A percentile compares a stretch with the other conserved stretches of the same genome.
Evolutionary conservation across 2,329 filamentous ascomycete genomes (phyloP).

Genomic region (Lasiodiplodia sp.): DNA sequence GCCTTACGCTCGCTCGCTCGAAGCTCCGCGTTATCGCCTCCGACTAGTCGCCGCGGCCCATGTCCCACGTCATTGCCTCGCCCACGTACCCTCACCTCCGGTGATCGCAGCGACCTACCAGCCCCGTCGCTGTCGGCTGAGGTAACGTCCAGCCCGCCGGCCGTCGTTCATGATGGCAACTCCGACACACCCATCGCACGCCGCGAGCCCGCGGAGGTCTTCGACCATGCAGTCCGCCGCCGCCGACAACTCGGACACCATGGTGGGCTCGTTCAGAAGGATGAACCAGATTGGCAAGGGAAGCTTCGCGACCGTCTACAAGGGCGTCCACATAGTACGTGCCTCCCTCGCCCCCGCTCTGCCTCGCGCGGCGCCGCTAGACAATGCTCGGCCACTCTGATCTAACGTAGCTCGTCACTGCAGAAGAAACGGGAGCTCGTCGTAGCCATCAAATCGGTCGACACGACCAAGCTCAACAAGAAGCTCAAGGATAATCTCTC

Average conservation of each 20-base stretch:
- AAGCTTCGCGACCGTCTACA: conserved; percentile 96
- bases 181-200: conserved; percentile 24
- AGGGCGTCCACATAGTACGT: conserved; percentile 82
- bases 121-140: conserved; percentile 25
- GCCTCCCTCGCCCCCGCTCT: conserved; percentile 17
- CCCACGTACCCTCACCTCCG: conserved; percentile 27
- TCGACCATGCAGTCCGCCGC: conserved; percentile 25
- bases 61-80: conserved; percentile 27
- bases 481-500: conserved; percentile 97
- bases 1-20: conserved; percentile 21
- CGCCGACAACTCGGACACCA: conserved; percentile 33
- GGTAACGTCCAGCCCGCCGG: conserved; percentile 12
- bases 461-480: conserved; percentile 86
- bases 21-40: conserved; percentile 19
- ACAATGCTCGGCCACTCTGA: conserved; percentile 17
- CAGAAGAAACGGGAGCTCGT: conserved; percentile 82
- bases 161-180: conserved; percentile 25
- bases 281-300: conserved; percentile 94
- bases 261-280: conserved; percentile 79
- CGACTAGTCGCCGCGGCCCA: conserved; percentile 25
- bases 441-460: conserved; percentile 96
- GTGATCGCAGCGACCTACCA: conserved; percentile 28
- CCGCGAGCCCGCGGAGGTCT: conserved; percentile 20
- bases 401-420: conserved; percentile 23
- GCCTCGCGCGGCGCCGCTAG: neutral